Evolutionary conservation across 83 land plant genomes (phyloP), one percentile per base, ranked within the genome.

Genomic region (Diphasiastrum complanatum): DNA sequence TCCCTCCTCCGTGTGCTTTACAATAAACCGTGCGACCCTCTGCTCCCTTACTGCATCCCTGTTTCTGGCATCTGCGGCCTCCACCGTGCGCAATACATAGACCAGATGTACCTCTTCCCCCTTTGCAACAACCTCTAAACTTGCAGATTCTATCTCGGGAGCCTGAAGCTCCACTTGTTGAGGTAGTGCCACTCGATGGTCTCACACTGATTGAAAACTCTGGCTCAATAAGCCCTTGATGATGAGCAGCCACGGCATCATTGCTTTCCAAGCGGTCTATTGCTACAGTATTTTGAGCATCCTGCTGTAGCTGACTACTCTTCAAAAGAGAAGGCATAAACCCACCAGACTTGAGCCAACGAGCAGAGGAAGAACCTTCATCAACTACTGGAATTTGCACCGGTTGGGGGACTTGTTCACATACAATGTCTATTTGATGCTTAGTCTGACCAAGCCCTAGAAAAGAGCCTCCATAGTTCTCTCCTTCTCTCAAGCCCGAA

Each of bases 1-100:
- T 31, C 26, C 78, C 78, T 12, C 78, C 78, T 27, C 78, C 78
- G 45, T 75, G 78, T n/a, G 78, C 67, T 63, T 75, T 75, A 63
- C 78, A 75, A 47, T 63, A 75, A 24, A 62, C 68, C 18, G 78
- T 75, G 5, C 78, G 51, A 1, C 78, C 74, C 50, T 75, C 78
- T 1, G 78, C 78, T 28, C 78, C 78, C 46, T 75, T 75, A 32
- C 46, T 68, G 68, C 78, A 75, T 28, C 64, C 70, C 33, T 46
- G 75, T 59, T 59, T 72, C 50, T 72, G 57, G 36, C 75, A 72
- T 47, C 75, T 51, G 33, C 76, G 63, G 0, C 76, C 76, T 25
- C 76, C 76, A 0, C 76, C 76, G 46, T 73, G 78, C 1, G 78
- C 75, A 30, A 75, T 75, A 26, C 78, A 75, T 34, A 75, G 38